Conservation (phyloP, 208 protist species). For the Leishmania braziliensis region DNA sequence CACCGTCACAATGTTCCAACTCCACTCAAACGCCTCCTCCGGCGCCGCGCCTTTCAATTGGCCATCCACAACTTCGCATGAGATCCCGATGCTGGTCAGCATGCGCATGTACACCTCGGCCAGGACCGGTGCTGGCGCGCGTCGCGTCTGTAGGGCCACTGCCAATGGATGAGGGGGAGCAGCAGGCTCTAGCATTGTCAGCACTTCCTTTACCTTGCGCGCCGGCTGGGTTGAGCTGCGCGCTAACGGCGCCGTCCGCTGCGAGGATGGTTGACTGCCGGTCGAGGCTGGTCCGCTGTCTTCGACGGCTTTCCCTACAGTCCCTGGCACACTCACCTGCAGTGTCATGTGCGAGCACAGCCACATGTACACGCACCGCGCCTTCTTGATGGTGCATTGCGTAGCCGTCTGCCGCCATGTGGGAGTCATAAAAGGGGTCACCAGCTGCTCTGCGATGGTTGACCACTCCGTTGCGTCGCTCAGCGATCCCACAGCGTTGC, state of each 20-base stretch:
- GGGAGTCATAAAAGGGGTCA: constrained; percentile 41
- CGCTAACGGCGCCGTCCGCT: constrained; percentile 11
- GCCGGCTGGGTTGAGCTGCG: constrained; percentile 1
- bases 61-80: constrained; percentile 58
- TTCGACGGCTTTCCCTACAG: constrained; percentile 12
- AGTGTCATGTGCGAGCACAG: constrained; percentile 57
- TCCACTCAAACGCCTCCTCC: constrained; percentile 64
- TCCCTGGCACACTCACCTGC: constrained; percentile 3
- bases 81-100: constrained; percentile 44
- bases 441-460: constrained; percentile 35
- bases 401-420: constrained; percentile 69
- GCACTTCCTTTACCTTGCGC: constrained; percentile 17
- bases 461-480: constrained; percentile 16
- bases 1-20: constrained; percentile 74
- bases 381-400: constrained; percentile 65
- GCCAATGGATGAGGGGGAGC: constrained; percentile 38
- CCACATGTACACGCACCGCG: constrained; percentile 70
- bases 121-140: constrained; percentile 37
- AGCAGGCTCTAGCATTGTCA: constrained; percentile 13
- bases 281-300: background rate
- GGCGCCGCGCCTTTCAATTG: constrained; percentile 51
- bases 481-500: constrained; percentile 26
- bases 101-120: constrained; percentile 68
- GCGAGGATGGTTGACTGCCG: background rate
- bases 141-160: constrained; percentile 44